phyloP scores from a whole-genome alignment of 1,284 basidiomycete species.

The Meripilus lineatus region DNA sequence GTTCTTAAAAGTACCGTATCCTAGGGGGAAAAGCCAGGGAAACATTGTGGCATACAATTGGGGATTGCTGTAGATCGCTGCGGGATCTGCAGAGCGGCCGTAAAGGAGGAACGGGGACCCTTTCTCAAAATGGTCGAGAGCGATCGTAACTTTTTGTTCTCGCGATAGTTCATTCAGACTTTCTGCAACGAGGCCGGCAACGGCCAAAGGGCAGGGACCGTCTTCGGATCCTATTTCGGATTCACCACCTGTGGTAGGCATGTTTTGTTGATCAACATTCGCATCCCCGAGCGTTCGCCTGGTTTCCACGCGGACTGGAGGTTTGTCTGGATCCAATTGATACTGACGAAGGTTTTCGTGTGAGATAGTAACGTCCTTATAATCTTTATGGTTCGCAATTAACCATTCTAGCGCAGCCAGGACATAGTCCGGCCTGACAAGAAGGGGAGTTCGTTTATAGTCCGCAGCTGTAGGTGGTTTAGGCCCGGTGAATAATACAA shows the following conservation, averaged over 20 bases:
- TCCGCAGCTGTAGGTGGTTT: not conserved
- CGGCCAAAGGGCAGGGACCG: constrained; percentile 32
- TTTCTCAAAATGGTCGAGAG: constrained; percentile 16
- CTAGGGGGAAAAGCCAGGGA: constrained; percentile 27
- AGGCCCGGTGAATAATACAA: not conserved
- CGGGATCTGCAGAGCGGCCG: constrained; percentile 12
- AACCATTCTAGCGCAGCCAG: not conserved
- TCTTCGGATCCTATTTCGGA: constrained; percentile 26
- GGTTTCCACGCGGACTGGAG: no score
- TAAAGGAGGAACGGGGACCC: constrained; percentile 15
- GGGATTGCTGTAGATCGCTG: constrained; percentile 22
- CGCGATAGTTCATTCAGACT: constrained; percentile 10
- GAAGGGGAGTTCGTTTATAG: not conserved
- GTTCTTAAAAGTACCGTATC: constrained; percentile 20
- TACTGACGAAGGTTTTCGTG: not conserved
- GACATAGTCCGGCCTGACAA: not conserved
- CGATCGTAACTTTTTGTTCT: constrained; percentile 9
- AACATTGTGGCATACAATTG: constrained; percentile 25
- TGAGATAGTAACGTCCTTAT: not conserved
- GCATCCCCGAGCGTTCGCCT: no score
- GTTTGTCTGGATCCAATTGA: no score
- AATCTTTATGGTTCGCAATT: not conserved
- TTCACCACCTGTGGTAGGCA: no score
- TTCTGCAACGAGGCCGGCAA: constrained; percentile 29
- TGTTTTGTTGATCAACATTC: no score